Evolutionary conservation across 768 basidiomycete species (phyloP).

Genomic region (Hypsizygus marmoreus): DNA sequence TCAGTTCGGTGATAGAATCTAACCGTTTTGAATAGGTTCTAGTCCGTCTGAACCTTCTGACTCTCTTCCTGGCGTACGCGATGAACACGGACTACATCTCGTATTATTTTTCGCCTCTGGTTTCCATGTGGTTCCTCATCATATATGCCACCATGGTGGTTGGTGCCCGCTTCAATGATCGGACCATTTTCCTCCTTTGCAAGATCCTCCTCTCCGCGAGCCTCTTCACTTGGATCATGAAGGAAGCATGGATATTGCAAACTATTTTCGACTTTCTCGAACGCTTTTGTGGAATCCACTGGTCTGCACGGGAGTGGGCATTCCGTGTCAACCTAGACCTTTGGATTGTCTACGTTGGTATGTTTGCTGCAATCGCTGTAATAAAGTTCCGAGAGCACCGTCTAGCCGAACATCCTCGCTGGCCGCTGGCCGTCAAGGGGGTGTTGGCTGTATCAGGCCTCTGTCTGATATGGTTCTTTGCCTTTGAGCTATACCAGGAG

Average conservation of each 20-base stretch:
- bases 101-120: conserved; percentile 90
- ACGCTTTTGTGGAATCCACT: conserved; percentile 70
- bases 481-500: conserved; percentile 74
- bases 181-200: conserved; percentile 59
- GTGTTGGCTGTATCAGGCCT: conserved; percentile 53
- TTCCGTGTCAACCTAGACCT: conserved; percentile 90
- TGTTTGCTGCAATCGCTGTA: conserved; percentile 72
- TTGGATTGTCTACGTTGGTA: conserved; percentile 87
- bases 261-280: conserved; percentile 63
- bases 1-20: conserved; percentile 7
- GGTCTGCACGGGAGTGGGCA: conserved; percentile 85
- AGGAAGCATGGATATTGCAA: conserved; percentile 61
- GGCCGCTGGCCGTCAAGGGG: conserved; percentile 54
- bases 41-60: conserved; percentile 82
- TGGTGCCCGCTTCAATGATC: conserved; percentile 75
- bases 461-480: conserved; percentile 75
- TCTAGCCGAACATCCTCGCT: conserved; percentile 68
- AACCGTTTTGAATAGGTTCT: conserved; percentile 49
- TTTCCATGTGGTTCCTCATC: conserved; percentile 88
- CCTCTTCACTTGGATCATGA: conserved; percentile 67
- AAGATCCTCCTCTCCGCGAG: conserved; percentile 72
- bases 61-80: conserved; percentile 79
- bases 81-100: conserved; percentile 93
- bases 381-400: conserved; percentile 77
- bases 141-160: conserved; percentile 78